Percentiles rank a stretch among this genome's conserved stretches.
phyloP scores from a whole-genome alignment of 495 filamentous ascomycete species.

The Talaromyces ruber region DNA sequence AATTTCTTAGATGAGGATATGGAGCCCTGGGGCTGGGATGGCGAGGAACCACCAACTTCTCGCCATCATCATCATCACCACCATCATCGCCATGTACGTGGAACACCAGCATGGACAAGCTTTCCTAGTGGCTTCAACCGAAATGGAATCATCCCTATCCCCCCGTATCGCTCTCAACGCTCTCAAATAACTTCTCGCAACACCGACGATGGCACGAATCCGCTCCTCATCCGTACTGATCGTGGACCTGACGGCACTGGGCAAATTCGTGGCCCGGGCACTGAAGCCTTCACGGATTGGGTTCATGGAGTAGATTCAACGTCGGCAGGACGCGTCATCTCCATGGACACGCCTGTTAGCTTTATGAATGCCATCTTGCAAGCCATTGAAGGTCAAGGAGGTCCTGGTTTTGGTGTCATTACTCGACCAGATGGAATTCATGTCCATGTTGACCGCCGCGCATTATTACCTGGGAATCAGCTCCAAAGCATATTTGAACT shows the following conservation, averaged over 20 bases:
- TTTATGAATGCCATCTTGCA: conserved; percentile 54
- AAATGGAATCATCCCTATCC: conserved; percentile 35
- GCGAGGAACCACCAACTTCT: conserved; percentile 35
- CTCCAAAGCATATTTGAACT: conserved; percentile 51
- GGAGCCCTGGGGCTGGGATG: conserved; percentile 50
- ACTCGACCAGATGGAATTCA: conserved; percentile 52
- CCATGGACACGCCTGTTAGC: conserved; percentile 53
- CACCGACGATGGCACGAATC: conserved; percentile 74
- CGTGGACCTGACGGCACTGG: conserved; percentile 23
- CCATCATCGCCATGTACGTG: conserved; percentile 38
- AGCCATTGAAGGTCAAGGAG: conserved; percentile 43
- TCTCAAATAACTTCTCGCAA: conserved; percentile 37
- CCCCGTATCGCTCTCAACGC: conserved; percentile 47
- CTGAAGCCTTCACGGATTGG: conserved; percentile 43
- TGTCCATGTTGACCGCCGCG: conserved; percentile 42
- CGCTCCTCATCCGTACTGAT: conserved; percentile 50
- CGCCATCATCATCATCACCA: conserved; percentile 35
- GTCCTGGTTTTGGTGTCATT: conserved; percentile 44
- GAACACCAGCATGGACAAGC: conserved; percentile 31
- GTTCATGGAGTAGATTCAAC: conserved; percentile 46
- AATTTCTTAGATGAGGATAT: conserved; percentile 38
- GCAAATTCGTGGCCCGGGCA: conserved; percentile 21
- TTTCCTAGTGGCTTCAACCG: conserved; percentile 32
- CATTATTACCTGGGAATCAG: conserved; percentile 41
- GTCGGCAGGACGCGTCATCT: conserved; percentile 34